These are phyloP conservation scores for Salvia sclarea DNA, from an alignment of 305 asterid species.

Conservation along the genomic window DNA sequence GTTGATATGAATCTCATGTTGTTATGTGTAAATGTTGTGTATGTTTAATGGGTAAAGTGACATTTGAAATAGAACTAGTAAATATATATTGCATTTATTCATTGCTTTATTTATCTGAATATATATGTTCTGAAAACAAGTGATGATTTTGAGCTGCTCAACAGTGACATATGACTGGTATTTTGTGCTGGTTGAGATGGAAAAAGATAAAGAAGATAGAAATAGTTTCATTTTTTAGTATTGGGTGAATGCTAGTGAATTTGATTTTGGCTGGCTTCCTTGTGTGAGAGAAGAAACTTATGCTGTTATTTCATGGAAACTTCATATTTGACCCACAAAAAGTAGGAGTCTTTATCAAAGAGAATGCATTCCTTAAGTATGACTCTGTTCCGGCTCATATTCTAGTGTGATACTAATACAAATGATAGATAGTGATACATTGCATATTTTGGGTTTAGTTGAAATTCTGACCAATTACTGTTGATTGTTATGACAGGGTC, in stretches of 20 bases:
- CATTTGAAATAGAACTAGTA: neutral
- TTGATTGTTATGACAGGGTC: constrained; percentile 58
- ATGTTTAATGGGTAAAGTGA: constrained; percentile 2
- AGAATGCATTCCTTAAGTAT: neutral
- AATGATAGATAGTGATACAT: neutral
- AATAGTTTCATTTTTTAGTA: neutral
- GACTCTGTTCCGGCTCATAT: constrained; percentile 2
- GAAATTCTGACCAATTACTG: constrained; percentile 25
- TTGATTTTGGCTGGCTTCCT: neutral
- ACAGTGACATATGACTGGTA: neutral
- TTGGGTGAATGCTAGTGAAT: neutral
- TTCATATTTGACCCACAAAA: neutral
- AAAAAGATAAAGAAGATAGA: neutral
- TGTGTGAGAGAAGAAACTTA: neutral
- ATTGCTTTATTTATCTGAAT: neutral
- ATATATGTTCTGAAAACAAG: neutral
- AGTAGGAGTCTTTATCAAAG: neutral
- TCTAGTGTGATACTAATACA: neutral
- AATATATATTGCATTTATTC: neutral
- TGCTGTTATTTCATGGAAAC: neutral
- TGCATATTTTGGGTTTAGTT: constrained; percentile 7
- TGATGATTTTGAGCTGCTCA: neutral
- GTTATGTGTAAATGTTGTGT: neutral
- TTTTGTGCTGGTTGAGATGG: neutral
- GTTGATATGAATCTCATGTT: neutral